Base-by-base conservation (phyloP, 257 asterid genomes). In the Osmanthus fragrans region DNA sequence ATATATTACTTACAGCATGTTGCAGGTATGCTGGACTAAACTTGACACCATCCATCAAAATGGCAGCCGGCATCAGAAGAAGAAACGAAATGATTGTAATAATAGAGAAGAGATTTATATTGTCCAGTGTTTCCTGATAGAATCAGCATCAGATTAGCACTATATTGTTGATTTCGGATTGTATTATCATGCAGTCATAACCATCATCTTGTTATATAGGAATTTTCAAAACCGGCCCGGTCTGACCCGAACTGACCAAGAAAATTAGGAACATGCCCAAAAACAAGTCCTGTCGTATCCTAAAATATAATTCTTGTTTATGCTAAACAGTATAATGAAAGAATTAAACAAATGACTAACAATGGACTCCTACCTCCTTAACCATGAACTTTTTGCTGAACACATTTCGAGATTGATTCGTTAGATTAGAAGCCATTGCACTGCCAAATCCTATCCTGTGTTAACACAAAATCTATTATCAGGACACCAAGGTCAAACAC, bases 341-440 rank as follows among this genome's bases (percentile, higher is more conserved):
- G 56, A 47, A 47, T 47, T 3, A 13, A 47, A 47, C 56, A 47
- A 47, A 16, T 15, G 56, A 47, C n/a, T 15, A n/a, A 58, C 12
- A 23, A 2, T 7, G 66, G 13, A 21, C 1, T 7, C 42, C 13
- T 86, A 94, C 98, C 96, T 92, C 96, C 74, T 90, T 89, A 75
- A 76, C 79, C 97, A 94, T 88, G 75, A 94, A n/a, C 58, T 82
- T 87, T 79, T 94, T 92, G 85, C 97, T 94, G 78, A 86, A 92
- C 27, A 94, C 92, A 5, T 94, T 94, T 54, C 98, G 93, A 12
- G 97, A 88, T 81, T 94, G 98, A 84, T 94, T 94, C 70, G 93
- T 90, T 36, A 92, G 81, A 79, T 94, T 94, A n/a, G 98, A 94
- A 74, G 98, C 96, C 98, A 94, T 92, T 75, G 98, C 97, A 54